phyloP scores from a whole-genome alignment of 2,329 filamentous ascomycete genomes.

The Xylariaceae sp. region DNA sequence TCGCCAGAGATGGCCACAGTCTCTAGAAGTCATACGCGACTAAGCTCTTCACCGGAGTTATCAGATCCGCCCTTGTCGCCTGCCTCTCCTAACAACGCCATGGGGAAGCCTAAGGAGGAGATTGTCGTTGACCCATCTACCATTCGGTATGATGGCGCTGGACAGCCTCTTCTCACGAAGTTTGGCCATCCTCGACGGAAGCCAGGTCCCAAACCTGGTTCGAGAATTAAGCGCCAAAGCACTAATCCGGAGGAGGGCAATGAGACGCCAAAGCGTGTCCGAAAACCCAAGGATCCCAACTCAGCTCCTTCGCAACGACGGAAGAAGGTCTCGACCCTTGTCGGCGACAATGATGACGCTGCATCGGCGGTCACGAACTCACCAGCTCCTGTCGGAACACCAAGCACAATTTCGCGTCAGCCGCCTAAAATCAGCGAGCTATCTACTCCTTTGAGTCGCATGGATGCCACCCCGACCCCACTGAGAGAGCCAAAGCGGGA shows the following conservation, averaged over 20 bases:
- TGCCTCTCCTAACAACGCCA: constrained; percentile 31
- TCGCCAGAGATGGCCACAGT: constrained; percentile 23
- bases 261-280: constrained; percentile 46
- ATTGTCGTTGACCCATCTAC: constrained; percentile 32
- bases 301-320: constrained; percentile 50
- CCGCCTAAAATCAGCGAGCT: constrained; percentile 39
- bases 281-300: constrained; percentile 57
- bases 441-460: constrained; percentile 23
- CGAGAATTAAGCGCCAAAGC: constrained; percentile 40
- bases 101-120: constrained; percentile 28
- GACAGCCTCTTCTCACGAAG: constrained; percentile 46
- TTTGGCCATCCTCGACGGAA: constrained; percentile 58
- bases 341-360: constrained; percentile 28
- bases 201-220: constrained; percentile 60
- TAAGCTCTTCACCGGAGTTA: constrained; percentile 33
- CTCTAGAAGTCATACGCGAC: constrained; percentile 25
- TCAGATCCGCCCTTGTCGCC: constrained; percentile 31
- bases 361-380: constrained; percentile 27
- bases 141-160: constrained; percentile 31
- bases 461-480: constrained; percentile 31
- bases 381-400: constrained; percentile 16
- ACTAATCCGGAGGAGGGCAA: constrained; percentile 36
- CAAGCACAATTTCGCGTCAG: constrained; percentile 33
- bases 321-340: constrained; percentile 44
- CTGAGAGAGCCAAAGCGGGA: constrained; percentile 50